Evolutionary conservation across 768 basidiomycete species (phyloP).

Genomic region (Xanthoconium purpureum): DNA sequence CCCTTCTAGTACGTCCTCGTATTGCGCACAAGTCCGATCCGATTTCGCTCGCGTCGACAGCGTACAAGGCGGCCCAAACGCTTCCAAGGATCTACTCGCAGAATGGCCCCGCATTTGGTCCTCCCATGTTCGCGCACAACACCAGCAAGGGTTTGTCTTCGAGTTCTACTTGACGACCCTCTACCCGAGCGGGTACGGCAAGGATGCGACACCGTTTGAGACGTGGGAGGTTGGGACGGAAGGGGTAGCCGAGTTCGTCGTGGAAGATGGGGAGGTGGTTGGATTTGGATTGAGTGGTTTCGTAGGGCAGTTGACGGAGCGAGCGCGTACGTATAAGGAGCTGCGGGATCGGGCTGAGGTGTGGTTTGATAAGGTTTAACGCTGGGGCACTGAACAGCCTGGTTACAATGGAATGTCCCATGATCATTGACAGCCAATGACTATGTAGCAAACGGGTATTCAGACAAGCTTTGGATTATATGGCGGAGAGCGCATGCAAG

Average conservation of each 20-base stretch:
- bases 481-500: too few relatives aligned
- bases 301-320: conserved; percentile 17
- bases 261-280: conserved; percentile 26
- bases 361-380: conserved; percentile 27
- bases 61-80: not conserved
- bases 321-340: conserved; percentile 14
- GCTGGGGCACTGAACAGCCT: too few relatives aligned
- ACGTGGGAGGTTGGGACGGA: conserved; percentile 2
- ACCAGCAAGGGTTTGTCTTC: conserved; percentile 21
- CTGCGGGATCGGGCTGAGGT: conserved; percentile 31
- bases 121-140: conserved; percentile 36
- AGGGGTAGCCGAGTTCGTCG: conserved; percentile 21
- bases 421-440: too few relatives aligned
- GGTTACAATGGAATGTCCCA: too few relatives aligned
- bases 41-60: conserved; percentile 27
- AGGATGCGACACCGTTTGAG: conserved; percentile 34
- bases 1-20: conserved; percentile 18
- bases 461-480: too few relatives aligned
- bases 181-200: conserved; percentile 39
- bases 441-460: too few relatives aligned
- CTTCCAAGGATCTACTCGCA: conserved; percentile 20
- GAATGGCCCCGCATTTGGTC: conserved; percentile 35
- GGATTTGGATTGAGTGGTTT: conserved; percentile 29
- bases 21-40: conserved; percentile 24
- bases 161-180: conserved; percentile 21